Base-by-base conservation (phyloP, 257 asterid species). In the Petrea volubilis region DNA sequence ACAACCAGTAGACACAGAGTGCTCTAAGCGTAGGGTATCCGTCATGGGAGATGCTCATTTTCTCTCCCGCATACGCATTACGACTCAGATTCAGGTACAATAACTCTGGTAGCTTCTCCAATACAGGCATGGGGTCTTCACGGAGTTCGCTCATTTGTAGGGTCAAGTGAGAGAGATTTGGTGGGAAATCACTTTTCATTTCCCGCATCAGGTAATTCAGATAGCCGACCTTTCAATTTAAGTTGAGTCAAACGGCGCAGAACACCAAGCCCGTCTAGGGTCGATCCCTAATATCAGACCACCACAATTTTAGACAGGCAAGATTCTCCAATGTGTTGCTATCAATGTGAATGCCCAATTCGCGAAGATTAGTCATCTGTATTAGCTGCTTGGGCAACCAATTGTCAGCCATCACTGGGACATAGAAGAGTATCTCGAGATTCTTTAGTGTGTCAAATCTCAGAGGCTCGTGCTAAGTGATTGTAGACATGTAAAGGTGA, bases 91-190 rank as follows among this genome's bases (percentile, higher is more conserved):
- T 64, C 20, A 64, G 60, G 41, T 28, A 49, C 47, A 64, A 53
- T 56, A 73, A 29, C 7, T 41, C 28, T 7, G 72, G 61, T 17
- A 64, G 31, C 77, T 52, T 73, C 59, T 73, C 72, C 49, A 73
- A 29, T 11, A 60, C 50, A 3, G 50, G 51, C 50, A 73, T 73
- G 17, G 67, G 56, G 56, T 73, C 43, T 41, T 34, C 8, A 11
- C 13, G 18, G 21, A 64, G 49, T 0, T 6, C 0, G 2, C n/a
- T n/a, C n/a, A 60, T 27, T 11, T 9, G 1, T 51, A 73, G 20
- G 31, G 40, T 73, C 43, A 73, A 68, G 69, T 21, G 9, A 27
- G 66, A 17, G 40, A 73, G 66, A 43, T 73, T 40, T 10, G 78
- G 72, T 7, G 78, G 78, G 46, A 73, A 28, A 71, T 60, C 15